Evolutionary conservation across 441 rosid genomes (phyloP).

Genomic region (Biscutella laevigata): DNA sequence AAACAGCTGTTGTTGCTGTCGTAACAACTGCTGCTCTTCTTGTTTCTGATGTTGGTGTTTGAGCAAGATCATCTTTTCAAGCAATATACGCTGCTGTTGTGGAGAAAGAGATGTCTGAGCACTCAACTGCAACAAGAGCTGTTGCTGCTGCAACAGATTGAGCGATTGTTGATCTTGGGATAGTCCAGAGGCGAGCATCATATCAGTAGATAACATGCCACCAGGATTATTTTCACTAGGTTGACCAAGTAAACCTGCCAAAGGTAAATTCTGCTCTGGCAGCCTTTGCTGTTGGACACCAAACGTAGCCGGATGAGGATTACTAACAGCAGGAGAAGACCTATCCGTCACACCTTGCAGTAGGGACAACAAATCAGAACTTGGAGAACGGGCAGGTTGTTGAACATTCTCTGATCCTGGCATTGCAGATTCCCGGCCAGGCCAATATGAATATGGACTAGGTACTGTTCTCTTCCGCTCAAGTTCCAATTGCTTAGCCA

Average conservation of each 20-base stretch:
- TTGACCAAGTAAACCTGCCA: conserved; percentile 59
- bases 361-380: conserved; percentile 60
- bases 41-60: conserved; percentile 72
- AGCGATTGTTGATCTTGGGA: conserved; percentile 67
- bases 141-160: conserved; percentile 71
- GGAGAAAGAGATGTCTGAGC: conserved; percentile 55
- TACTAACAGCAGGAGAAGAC: conserved; percentile 48
- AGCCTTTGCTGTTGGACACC: conserved; percentile 66
- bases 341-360: conserved; percentile 66
- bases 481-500: conserved; percentile 68
- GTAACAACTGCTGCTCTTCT: conserved; percentile 77
- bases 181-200: conserved; percentile 32
- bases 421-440: conserved; percentile 61
- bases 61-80: conserved; percentile 66
- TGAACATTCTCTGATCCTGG: conserved; percentile 49
- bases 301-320: conserved; percentile 40
- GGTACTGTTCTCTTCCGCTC: conserved; percentile 67
- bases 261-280: conserved; percentile 38
- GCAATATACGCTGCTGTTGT: conserved; percentile 60
- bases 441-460: conserved; percentile 55
- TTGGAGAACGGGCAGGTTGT: conserved; percentile 51
- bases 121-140: conserved; percentile 58
- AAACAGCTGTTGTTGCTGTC: conserved; percentile 65
- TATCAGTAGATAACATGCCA: conserved; percentile 42
- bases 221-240: conserved; percentile 46